A percentile compares a stretch with the other conserved stretches of the same genome.
Conservation (phyloP, 1,284 basidiomycete genomes). For the Boletus sp. region DNA sequence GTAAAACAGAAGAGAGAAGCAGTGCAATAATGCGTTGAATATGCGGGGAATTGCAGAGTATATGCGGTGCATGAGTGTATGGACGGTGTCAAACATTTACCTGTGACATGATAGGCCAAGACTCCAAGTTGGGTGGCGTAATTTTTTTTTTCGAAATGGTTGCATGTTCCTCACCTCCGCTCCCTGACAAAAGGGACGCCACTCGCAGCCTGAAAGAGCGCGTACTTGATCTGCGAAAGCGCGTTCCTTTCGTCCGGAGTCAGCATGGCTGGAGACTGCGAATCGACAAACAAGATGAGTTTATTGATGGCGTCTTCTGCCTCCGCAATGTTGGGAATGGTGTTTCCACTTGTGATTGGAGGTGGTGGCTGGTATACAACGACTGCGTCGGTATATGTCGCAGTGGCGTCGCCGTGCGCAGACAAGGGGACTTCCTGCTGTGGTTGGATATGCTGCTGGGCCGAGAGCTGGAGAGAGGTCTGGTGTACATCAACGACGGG, state of each 20-base stretch:
- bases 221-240: slow-evolving; percentile 50
- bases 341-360: slow-evolving; percentile 38
- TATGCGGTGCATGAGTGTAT: slow-evolving; percentile 31
- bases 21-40: slow-evolving; percentile 29
- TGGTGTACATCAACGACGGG: slow-evolving; percentile 35
- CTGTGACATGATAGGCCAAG: slow-evolving; percentile 23
- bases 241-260: slow-evolving; percentile 45
- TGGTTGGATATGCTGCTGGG: slow-evolving; percentile 36
- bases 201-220: slow-evolving; percentile 50
- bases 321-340: slow-evolving; percentile 44
- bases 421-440: slow-evolving; percentile 40
- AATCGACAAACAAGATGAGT: slow-evolving; percentile 55
- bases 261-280: slow-evolving; percentile 45
- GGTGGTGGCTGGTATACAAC: slow-evolving; percentile 39
- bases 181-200: slow-evolving; percentile 45
- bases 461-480: slow-evolving; percentile 35
- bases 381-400: slow-evolving; percentile 33
- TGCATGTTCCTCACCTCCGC: slow-evolving; percentile 30
- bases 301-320: slow-evolving; percentile 56
- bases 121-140: slow-evolving; percentile 13
- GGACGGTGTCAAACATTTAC: slow-evolving; percentile 24
- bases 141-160: slow-evolving; percentile 25
- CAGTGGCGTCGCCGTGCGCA: slow-evolving; percentile 27
- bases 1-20: slow-evolving; percentile 15
- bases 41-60: slow-evolving; percentile 28